Base-by-base conservation (phyloP, 345 rosid genomes). In the Gynandropsis gynandra region DNA sequence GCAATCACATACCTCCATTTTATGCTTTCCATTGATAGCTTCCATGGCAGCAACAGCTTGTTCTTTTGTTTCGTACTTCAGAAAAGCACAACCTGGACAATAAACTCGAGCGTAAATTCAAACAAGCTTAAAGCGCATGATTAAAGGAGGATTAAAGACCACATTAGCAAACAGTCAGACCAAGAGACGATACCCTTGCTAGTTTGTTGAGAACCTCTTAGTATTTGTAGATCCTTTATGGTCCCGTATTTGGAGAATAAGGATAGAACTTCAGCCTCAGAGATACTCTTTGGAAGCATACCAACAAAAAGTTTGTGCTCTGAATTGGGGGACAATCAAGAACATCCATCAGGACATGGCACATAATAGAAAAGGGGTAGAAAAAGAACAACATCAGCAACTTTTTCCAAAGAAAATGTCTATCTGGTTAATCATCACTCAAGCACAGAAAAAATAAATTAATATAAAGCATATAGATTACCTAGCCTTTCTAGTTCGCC, bases 401-500 rank as follows among this genome's bases (percentile, higher is more conserved):
- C 31, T 21, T 38, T 33, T 44, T 33, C 11, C 19, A 10, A 34
- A 16, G 9, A 18, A 35, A 12, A 16, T 10, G 15, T 24, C 9
- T 7, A 11, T 4, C 7, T 11, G 18, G 34, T 17, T 16, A 18
- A 51, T n/a, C 16, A 7, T 16, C 38, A 9, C 36, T 36, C 1
- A 35, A 21, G 47, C 42, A 56, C 46, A 15, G 44, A 48, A 34
- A 43, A 34, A 60, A 62, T 36, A n/a, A 50, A 41, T 45, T 21
- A 49, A 31, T 39, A 61, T 50, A 67, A 24, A 2, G 5, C 65
- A 43, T 12, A 42, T 59, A 55, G 45, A 42, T 49, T 56, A 67
- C 98, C 98, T 76, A 92, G 83, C 68, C 98, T 82, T 80, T 92
- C 98, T 72, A 92, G 59, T 69, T 92, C 98, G 59, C 98, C 98